Evolutionary conservation across 768 basidiomycete species (phyloP).

Genomic region (Lactarius quietus): DNA sequence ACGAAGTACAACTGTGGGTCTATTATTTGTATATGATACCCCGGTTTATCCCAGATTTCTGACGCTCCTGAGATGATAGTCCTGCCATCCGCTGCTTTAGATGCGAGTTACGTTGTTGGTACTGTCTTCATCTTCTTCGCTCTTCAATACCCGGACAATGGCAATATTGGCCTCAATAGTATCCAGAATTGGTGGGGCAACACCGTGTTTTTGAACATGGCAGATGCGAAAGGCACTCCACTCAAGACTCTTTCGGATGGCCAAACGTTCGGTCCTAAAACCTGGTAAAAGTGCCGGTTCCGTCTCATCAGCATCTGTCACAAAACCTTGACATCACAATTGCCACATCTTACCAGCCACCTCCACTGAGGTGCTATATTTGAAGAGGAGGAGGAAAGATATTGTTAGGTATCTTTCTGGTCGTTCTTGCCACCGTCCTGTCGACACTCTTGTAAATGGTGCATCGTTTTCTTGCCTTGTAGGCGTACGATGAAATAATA

Average conservation of each 20-base stretch:
- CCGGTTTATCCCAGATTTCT: constrained; percentile 29
- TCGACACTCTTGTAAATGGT: no score
- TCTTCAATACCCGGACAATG: constrained; percentile 64
- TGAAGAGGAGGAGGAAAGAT: no score
- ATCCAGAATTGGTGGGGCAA: constrained; percentile 66
- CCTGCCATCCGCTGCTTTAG: constrained; percentile 64
- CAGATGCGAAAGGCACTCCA: neutral
- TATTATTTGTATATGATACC: constrained; percentile 2
- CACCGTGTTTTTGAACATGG: constrained; percentile 24
- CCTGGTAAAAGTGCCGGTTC: neutral
- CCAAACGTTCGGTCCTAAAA: neutral
- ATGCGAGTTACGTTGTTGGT: constrained; percentile 58
- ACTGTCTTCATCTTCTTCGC: constrained; percentile 55
- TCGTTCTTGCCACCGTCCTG: no score
- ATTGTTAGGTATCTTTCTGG: no score
- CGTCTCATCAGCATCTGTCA: neutral
- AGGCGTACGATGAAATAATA: no score
- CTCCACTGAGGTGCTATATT: no score
- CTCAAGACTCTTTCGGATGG: neutral
- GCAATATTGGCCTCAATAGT: constrained; percentile 31
- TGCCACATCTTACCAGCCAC: no score
- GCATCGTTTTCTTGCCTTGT: no score
- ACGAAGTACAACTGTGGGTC: constrained; percentile 35
- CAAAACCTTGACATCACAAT: no score
- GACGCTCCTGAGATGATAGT: constrained; percentile 32